Evolutionary conservation across 176 grass and related monocot species (phyloP), one percentile per base, ranked within the genome.

Genomic region (Chloris gayana): DNA sequence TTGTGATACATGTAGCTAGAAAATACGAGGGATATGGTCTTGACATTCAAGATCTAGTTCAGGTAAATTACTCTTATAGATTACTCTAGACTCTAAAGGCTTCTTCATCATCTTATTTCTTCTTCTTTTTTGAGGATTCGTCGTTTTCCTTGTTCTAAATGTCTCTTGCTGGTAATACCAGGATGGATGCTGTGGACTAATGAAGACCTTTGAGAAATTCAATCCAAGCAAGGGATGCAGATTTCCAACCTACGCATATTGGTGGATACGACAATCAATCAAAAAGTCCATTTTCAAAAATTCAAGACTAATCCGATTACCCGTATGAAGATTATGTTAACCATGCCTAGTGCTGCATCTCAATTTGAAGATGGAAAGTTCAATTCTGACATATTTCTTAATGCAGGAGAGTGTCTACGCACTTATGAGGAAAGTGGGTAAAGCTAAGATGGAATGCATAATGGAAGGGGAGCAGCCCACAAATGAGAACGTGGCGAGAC

Each of bases 141-240:
- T 42, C 41, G 10, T 42, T 44, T 44, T 44, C 15, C 70, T 17
- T 25, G 78, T 67, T 67, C n/a, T 67, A 54, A 57, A 57, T n/a
- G n/a, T 81, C n/a, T 21, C 19, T 14, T n/a, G 1, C 14, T 64
- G 6, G 76, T 45, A 27, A 47, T 90, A 73, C 17, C 60, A 98
- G 95, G 92, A 98, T 24, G 95, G 95, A 84, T 88, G 92, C 77
- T 84, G 81, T 67, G 95, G 92, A 22, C 45, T 98, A 72, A 89
- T 98, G 87, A 95, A 85, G 84, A 91, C 92, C 67, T 95, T 98
- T 75, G 90, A 88, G 84, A 98, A 98, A 73, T 95, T 95, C 78
- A 89, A 98, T 80, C 88, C 90, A 29, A 85, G 82, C 81, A 89
- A 87, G 83, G 95, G 95, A 31, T 90, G 78, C 54, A 87, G 92